Percentiles rank a stretch among this genome's conserved stretches.
Conservation (phyloP, 306 rosid genomes). For the Coriaria nepalensis region DNA sequence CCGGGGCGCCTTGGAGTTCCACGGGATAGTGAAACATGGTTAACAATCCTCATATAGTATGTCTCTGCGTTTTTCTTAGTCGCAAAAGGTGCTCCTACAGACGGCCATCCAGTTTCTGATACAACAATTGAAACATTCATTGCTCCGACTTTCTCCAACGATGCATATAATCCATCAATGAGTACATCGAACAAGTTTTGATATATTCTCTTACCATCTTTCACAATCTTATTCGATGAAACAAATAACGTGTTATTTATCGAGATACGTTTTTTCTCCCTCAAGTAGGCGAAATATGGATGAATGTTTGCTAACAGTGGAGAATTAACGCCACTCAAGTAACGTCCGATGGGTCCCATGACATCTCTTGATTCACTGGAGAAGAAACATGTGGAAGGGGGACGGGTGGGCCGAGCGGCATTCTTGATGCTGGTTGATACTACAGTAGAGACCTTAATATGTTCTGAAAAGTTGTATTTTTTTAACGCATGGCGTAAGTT, state of each 20-base stretch:
- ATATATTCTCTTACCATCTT: background rate
- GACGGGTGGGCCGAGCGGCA: background rate
- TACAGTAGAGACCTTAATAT: background rate
- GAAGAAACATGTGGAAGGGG: background rate
- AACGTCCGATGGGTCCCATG: background rate
- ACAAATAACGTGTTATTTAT: background rate
- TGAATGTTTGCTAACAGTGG: background rate
- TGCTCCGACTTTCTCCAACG: background rate
- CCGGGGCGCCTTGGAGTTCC: background rate
- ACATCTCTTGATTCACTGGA: background rate
- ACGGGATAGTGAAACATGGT: background rate
- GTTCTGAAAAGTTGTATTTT: background rate
- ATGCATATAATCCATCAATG: background rate
- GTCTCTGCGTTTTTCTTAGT: background rate
- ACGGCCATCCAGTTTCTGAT: conserved; percentile 1
- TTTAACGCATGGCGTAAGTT: background rate
- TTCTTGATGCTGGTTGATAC: background rate
- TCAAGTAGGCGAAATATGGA: background rate
- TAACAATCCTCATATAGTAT: background rate
- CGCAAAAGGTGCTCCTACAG: background rate
- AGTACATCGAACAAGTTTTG: background rate
- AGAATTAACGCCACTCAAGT: background rate
- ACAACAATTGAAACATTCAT: background rate
- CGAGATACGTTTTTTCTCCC: background rate
- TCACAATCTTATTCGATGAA: background rate